Conservation (phyloP, 73 alveolate species). For the Effrenium voratum region DNA sequence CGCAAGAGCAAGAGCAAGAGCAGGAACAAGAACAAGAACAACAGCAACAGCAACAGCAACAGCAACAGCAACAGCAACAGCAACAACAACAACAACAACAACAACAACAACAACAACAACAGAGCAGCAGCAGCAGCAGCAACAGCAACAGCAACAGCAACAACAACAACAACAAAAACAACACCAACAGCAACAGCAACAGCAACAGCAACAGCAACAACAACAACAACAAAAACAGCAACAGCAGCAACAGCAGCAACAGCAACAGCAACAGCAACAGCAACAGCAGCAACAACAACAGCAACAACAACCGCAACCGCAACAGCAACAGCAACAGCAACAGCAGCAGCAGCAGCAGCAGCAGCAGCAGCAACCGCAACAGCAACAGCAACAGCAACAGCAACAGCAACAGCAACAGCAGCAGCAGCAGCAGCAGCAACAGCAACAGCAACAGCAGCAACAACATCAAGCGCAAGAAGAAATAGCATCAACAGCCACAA, state of each 20-base stretch:
- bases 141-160: background rate
- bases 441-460: background rate
- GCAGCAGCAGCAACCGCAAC: background rate
- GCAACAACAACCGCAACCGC: background rate
- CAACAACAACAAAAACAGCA: background rate
- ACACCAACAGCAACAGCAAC: background rate
- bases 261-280: background rate
- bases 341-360: background rate
- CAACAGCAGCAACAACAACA: background rate
- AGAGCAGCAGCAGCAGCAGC: background rate
- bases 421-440: background rate
- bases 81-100: background rate
- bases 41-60: background rate
- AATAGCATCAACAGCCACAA: too few species aligned
- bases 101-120: background rate
- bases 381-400: background rate
- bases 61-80: background rate
- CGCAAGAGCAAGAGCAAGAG: background rate
- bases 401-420: background rate
- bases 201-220: background rate
- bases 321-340: background rate
- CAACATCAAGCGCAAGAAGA: background rate
- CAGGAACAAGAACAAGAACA: background rate
- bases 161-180: background rate
- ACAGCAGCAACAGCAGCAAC: background rate